phyloP scores from a whole-genome alignment of 768 basidiomycete genomes.

The Tulasnella calospora region DNA sequence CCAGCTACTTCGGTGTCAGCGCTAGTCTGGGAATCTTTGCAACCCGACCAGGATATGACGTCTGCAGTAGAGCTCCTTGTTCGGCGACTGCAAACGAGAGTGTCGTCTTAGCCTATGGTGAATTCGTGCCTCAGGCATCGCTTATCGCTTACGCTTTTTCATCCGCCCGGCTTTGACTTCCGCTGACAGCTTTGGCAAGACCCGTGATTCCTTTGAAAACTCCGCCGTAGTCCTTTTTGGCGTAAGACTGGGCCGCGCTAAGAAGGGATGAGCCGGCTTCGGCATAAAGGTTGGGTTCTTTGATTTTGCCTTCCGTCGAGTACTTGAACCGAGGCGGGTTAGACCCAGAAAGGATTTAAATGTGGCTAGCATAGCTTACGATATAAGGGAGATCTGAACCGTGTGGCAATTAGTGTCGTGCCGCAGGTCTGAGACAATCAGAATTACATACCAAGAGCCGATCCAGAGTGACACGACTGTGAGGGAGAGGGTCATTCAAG shows the following conservation, averaged over 20 bases:
- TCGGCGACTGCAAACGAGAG: slow-evolving; percentile 27
- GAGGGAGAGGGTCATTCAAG: background rate
- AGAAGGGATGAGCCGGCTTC: slow-evolving; percentile 85
- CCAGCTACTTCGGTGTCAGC: slow-evolving; percentile 45
- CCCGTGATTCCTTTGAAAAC: slow-evolving; percentile 68
- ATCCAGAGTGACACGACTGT: slow-evolving; percentile 86
- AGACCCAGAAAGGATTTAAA: background rate
- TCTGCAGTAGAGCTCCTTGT: slow-evolving; percentile 80
- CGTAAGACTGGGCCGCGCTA: slow-evolving; percentile 70
- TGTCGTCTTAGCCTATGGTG: background rate
- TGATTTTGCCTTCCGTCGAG: slow-evolving; percentile 91
- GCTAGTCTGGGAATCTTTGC: slow-evolving; percentile 42
- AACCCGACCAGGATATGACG: slow-evolving; percentile 48
- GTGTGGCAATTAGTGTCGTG: slow-evolving; percentile 30
- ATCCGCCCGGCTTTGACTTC: slow-evolving; percentile 57
- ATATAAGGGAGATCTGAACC: slow-evolving; percentile 41
- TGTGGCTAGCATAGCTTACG: slow-evolving; percentile 18
- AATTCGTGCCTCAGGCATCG: background rate
- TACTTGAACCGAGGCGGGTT: slow-evolving; percentile 47
- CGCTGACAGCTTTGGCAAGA: slow-evolving; percentile 69
- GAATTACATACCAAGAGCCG: slow-evolving; percentile 61
- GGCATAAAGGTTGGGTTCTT: slow-evolving; percentile 83
- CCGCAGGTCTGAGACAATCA: background rate
- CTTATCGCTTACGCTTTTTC: slow-evolving; percentile 45
- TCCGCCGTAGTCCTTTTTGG: slow-evolving; percentile 74